phyloP scores from a whole-genome alignment of 129 eudicot genomes.

The Centella asiatica region DNA sequence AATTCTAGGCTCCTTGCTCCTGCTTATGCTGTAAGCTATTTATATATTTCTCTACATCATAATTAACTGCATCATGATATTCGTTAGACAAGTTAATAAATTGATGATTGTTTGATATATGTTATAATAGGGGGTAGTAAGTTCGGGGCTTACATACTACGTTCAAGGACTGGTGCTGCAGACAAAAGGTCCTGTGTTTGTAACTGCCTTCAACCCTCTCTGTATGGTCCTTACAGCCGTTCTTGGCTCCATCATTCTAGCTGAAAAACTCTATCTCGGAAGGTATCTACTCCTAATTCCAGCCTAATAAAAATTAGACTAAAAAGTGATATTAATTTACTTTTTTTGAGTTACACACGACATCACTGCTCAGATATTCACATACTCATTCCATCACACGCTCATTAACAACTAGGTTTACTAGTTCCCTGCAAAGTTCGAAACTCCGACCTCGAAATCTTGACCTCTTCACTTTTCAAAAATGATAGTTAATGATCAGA shows the following conservation, averaged over 20 bases:
- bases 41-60: not conserved
- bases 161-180: slow-evolving; percentile 17
- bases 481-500: too few species aligned
- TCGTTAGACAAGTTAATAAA: not conserved
- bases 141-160: slow-evolving; percentile 21
- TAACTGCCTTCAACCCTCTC: slow-evolving; percentile 23
- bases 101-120: not conserved
- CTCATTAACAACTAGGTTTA: too few species aligned
- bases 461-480: too few species aligned
- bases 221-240: slow-evolving; percentile 18
- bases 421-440: too few species aligned
- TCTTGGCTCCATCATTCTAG: slow-evolving; percentile 13
- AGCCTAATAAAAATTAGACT: not conserved
- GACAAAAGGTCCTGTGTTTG: slow-evolving; percentile 19
- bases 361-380: too few species aligned
- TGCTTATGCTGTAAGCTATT: slow-evolving; percentile 21
- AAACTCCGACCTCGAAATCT: too few species aligned
- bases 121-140: slow-evolving; percentile 12
- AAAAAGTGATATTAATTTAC: too few species aligned
- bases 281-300: slow-evolving; percentile 1
- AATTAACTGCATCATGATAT: not conserved
- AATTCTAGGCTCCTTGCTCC: slow-evolving; percentile 28
- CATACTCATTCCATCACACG: too few species aligned
- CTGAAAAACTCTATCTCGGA: slow-evolving; percentile 24
- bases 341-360: too few species aligned